phyloP scores from a whole-genome alignment of 345 rosid species.

The Aquilaria sinensis region DNA sequence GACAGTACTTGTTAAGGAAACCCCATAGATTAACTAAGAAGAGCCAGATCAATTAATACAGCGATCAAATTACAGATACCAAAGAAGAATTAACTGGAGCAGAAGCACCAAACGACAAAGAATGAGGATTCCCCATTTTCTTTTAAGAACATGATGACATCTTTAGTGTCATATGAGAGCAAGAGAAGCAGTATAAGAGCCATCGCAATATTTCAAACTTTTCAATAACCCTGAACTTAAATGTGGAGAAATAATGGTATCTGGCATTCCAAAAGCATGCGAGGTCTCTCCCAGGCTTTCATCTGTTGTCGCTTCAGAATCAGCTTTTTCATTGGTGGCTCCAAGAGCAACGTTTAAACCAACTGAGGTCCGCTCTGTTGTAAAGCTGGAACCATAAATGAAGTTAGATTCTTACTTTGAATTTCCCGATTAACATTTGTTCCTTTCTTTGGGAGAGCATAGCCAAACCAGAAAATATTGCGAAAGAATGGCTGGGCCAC shows the following conservation, averaged over 20 bases:
- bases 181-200: slow-evolving; percentile 54
- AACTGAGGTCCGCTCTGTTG: slow-evolving; percentile 52
- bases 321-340: slow-evolving; percentile 21
- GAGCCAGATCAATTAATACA: too few relatives aligned
- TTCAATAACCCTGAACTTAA: slow-evolving; percentile 51
- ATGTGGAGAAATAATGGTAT: slow-evolving; percentile 40
- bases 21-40: too few relatives aligned
- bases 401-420: slow-evolving; percentile 9
- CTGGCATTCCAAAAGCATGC: slow-evolving; percentile 36
- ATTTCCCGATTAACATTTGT: slow-evolving; percentile 1
- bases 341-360: slow-evolving; percentile 73
- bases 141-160: neutral
- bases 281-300: slow-evolving; percentile 13
- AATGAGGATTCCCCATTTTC: too few relatives aligned
- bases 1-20: too few relatives aligned
- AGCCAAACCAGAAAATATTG: too few relatives aligned
- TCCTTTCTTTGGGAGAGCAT: too few relatives aligned
- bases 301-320: slow-evolving; percentile 20
- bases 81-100: too few relatives aligned
- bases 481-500: too few relatives aligned
- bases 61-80: too few relatives aligned
- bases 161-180: slow-evolving; percentile 36
- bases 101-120: too few relatives aligned
- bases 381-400: slow-evolving; percentile 44
- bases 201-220: slow-evolving; percentile 54